A percentile compares a stretch with the other conserved stretches of the same genome.
phyloP scores from a whole-genome alignment of 148 eudicot species.

The Diospyros lotus region DNA sequence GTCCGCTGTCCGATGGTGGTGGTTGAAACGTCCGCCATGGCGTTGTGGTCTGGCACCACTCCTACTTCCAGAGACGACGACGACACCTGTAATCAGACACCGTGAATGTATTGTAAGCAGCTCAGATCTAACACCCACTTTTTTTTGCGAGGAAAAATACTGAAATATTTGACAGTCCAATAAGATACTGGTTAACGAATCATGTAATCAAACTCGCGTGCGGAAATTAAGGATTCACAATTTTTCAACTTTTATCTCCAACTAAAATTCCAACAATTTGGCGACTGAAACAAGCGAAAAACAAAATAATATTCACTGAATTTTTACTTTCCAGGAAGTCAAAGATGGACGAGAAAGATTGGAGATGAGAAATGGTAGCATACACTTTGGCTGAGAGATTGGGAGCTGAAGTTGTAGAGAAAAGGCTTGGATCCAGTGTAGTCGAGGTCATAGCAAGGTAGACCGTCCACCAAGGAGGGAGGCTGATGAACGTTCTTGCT shows the following conservation, averaged over 20 bases:
- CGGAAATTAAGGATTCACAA: too few species aligned
- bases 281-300: too few species aligned
- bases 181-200: too few species aligned
- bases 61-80: conserved; percentile 70
- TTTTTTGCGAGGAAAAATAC: too few species aligned
- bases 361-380: conserved; percentile 1
- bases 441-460: conserved; percentile 54
- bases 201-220: too few species aligned
- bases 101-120: too few species aligned
- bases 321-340: background rate
- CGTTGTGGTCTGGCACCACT: conserved; percentile 69
- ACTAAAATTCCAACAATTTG: too few species aligned
- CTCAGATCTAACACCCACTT: too few species aligned
- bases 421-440: conserved; percentile 45
- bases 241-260: too few species aligned
- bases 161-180: too few species aligned
- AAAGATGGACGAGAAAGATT: background rate
- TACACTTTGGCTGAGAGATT: conserved; percentile 52
- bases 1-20: conserved; percentile 4
- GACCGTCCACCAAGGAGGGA: conserved; percentile 31
- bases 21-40: conserved; percentile 38
- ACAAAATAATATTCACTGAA: too few species aligned
- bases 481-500: conserved; percentile 10
- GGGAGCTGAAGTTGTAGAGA: conserved; percentile 50
- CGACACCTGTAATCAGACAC: conserved; percentile 37